Conservation (phyloP, 805 yeast genomes). For the Starmera quercuum region DNA sequence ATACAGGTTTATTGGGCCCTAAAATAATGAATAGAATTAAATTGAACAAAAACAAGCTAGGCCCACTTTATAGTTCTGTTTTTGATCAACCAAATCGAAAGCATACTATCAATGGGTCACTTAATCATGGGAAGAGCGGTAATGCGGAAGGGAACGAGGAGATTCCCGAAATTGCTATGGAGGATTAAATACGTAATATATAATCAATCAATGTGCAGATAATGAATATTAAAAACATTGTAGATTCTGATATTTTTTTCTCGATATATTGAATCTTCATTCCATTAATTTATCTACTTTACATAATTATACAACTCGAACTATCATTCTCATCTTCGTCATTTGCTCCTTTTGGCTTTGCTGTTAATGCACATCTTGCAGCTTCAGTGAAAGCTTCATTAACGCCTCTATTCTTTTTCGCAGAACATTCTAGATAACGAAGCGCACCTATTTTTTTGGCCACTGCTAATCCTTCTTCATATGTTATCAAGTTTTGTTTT, state of each 20-base stretch:
- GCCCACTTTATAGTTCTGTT: conserved; percentile 17
- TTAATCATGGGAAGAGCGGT: neutral
- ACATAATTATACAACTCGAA: conserved; percentile 34
- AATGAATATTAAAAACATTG: no score
- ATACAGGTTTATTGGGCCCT: conserved; percentile 24
- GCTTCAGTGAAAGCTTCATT: conserved; percentile 99
- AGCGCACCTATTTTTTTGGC: conserved; percentile 93
- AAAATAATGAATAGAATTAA: conserved; percentile 24
- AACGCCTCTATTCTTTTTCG: conserved; percentile 95
- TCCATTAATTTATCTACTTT: conserved; percentile 4
- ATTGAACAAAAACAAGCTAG: conserved; percentile 29
- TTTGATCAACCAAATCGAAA: conserved; percentile 1
- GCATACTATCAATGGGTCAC: neutral
- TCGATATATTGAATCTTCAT: neutral
- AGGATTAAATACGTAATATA: conserved; percentile 2
- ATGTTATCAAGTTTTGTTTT: conserved; percentile 55
- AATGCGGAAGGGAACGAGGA: conserved; percentile 1
- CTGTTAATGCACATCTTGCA: conserved; percentile 90
- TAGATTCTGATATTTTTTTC: no score
- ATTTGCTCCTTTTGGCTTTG: conserved; percentile 71
- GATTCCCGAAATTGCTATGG: conserved; percentile 10
- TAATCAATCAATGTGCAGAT: neutral
- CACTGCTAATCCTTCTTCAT: conserved; percentile 89
- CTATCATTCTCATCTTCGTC: conserved; percentile 30
- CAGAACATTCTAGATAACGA: conserved; percentile 93